Percentiles rank a stretch among this genome's conserved stretches.
Evolutionary conservation across 768 basidiomycete genomes (phyloP).

Genomic region (Clavulina sp.): DNA sequence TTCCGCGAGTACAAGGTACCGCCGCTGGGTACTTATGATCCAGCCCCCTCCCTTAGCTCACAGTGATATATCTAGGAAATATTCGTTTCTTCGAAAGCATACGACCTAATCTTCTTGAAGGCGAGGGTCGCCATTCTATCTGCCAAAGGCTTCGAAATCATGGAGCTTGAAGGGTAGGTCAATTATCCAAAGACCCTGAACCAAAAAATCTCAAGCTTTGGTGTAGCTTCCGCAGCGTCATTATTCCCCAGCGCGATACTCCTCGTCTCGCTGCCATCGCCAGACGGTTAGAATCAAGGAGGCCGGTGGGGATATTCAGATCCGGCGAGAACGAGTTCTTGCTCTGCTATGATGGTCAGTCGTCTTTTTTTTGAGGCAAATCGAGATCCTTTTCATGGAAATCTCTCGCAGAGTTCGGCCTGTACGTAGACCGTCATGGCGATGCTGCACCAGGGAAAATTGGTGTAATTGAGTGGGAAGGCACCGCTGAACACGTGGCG

Average conservation of each 20-base stretch:
- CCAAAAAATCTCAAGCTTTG: neutral
- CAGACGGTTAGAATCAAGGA: conserved; percentile 62
- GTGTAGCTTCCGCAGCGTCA: conserved; percentile 64
- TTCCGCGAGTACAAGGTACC: conserved; percentile 73
- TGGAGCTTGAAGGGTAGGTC: conserved; percentile 84
- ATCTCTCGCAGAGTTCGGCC: conserved; percentile 52
- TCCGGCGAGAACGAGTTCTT: conserved; percentile 76
- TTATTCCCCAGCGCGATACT: conserved; percentile 71
- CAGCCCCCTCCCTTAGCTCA: too few species aligned
- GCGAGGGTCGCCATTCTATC: conserved; percentile 86
- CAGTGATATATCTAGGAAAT: conserved; percentile 37
- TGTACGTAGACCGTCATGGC: conserved; percentile 87
- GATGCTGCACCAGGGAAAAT: conserved; percentile 47
- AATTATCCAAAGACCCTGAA: conserved; percentile 1
- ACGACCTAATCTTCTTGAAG: conserved; percentile 80
- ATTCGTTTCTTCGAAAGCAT: conserved; percentile 81
- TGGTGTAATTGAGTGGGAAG: conserved; percentile 88
- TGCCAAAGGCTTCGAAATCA: conserved; percentile 90
- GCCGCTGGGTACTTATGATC: too few species aligned
- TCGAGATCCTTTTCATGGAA: neutral
- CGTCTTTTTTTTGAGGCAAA: too few species aligned
- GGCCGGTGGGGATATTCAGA: conserved; percentile 80
- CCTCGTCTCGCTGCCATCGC: conserved; percentile 46
- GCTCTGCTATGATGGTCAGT: conserved; percentile 69
- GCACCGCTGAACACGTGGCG: conserved; percentile 71